A percentile compares a stretch with the other conserved stretches of the same genome.
Evolutionary conservation across 164 flowering plant genomes (phyloP).

Genomic region (Liriodendron chinense): DNA sequence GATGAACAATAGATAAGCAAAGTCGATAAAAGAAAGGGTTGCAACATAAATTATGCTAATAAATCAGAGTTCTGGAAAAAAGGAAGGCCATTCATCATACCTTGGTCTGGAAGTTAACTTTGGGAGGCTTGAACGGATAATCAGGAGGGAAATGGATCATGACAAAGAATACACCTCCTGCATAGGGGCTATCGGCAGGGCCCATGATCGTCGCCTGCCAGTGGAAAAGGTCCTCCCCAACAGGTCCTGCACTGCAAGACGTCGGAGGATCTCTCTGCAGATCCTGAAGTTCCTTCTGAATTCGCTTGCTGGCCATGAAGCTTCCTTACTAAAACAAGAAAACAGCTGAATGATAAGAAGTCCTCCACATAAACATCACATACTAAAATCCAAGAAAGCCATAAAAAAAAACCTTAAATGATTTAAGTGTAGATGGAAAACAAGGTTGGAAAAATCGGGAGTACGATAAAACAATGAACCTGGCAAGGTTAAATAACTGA

Average conservation of each 20-base stretch:
- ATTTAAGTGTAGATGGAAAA: neutral
- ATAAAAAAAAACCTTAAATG: neutral
- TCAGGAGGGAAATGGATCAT: constrained; percentile 32
- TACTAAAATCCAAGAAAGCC: neutral
- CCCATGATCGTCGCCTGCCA: constrained; percentile 37
- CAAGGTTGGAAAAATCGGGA: neutral
- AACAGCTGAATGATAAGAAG: neutral
- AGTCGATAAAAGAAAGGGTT: neutral
- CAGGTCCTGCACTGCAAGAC: constrained; percentile 33
- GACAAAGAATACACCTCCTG: constrained; percentile 31
- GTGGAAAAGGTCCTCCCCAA: constrained; percentile 31
- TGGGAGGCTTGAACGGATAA: constrained; percentile 36
- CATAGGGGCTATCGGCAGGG: constrained; percentile 27
- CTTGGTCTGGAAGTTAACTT: constrained; percentile 33
- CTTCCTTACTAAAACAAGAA: neutral
- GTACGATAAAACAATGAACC: neutral
- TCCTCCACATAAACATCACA: neutral
- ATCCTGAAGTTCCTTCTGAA: constrained; percentile 33
- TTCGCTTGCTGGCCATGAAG: constrained; percentile 29
- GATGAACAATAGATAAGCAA: too few relatives aligned
- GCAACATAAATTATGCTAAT: neutral
- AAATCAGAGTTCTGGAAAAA: neutral
- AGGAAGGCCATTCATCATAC: constrained; percentile 1
- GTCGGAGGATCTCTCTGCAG: constrained; percentile 31
- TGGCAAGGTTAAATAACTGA: too few relatives aligned